Conservation (phyloP, 192 early-diverging fungal species). For the Backusella luteola region DNA sequence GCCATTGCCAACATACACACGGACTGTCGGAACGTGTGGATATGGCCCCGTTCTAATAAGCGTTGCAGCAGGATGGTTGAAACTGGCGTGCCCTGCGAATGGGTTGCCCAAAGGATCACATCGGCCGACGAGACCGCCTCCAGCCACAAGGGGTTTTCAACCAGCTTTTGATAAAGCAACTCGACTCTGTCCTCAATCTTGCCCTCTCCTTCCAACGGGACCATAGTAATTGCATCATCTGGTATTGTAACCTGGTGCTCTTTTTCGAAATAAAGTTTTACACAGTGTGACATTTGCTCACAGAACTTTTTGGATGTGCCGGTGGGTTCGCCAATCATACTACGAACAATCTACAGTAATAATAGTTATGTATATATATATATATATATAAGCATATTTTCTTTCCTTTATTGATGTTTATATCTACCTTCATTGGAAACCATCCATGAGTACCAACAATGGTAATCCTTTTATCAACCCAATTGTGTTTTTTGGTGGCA, state of each 20-base stretch:
- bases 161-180: constrained; percentile 72
- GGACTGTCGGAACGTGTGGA: constrained; percentile 72
- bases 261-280: constrained; percentile 53
- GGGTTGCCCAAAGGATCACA: constrained; percentile 85
- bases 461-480: constrained; percentile 55
- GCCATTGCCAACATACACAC: constrained; percentile 89
- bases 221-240: constrained; percentile 60
- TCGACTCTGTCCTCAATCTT: constrained; percentile 85
- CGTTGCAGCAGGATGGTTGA: constrained; percentile 74
- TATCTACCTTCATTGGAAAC: constrained; percentile 69
- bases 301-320: constrained; percentile 91
- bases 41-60: constrained; percentile 64
- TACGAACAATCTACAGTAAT: constrained; percentile 49
- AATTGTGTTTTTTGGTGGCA: neutral
- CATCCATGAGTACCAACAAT: constrained; percentile 91
- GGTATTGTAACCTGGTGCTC: constrained; percentile 51
- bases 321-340: constrained; percentile 89
- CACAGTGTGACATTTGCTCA: constrained; percentile 77
- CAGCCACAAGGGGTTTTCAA: constrained; percentile 47
- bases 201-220: constrained; percentile 91
- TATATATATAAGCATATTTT: neutral
- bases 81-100: constrained; percentile 93
- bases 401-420: neutral
- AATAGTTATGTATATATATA: neutral
- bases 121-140: constrained; percentile 59